A percentile compares a stretch with the other conserved stretches of the same genome.
These are phyloP conservation scores for Eremothecium gossypii DNA, from an alignment of 1,139 yeast species.

Conservation along the genomic window DNA sequence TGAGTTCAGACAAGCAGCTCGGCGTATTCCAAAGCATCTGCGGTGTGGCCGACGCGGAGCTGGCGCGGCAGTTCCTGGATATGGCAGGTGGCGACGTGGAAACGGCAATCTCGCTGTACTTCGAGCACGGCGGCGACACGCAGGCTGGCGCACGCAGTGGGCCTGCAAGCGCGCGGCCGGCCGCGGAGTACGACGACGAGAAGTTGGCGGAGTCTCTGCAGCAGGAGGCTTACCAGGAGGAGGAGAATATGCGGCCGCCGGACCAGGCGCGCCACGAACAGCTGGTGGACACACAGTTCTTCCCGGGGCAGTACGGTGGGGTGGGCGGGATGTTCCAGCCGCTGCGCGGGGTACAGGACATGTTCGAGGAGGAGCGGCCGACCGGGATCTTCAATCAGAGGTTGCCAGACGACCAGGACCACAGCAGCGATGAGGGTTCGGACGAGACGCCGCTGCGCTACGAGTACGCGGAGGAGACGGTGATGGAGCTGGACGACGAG, in stretches of 20 bases:
- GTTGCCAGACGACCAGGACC: conserved; percentile 22
- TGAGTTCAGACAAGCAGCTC: conserved; percentile 40
- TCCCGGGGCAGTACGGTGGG: conserved; percentile 32
- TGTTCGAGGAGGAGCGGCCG: conserved; percentile 36
- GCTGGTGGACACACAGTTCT: conserved; percentile 39
- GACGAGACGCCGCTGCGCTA: conserved; percentile 21
- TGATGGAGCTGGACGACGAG: conserved; percentile 29
- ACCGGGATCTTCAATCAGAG: conserved; percentile 46
- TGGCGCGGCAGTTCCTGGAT: conserved; percentile 72
- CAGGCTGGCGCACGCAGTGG: conserved; percentile 11
- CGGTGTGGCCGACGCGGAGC: conserved; percentile 54
- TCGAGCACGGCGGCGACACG: conserved; percentile 54
- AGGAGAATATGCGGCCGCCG: conserved; percentile 64
- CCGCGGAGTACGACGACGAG: conserved; percentile 36
- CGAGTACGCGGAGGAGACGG: conserved; percentile 29
- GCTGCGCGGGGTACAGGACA: conserved; percentile 21
- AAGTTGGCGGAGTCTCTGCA: conserved; percentile 58
- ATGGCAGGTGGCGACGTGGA: conserved; percentile 75
- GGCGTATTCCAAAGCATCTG: conserved; percentile 82
- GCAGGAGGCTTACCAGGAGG: conserved; percentile 48
- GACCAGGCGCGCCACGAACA: conserved; percentile 78
- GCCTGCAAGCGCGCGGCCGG: conserved; percentile 3
- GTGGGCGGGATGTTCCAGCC: conserved; percentile 31
- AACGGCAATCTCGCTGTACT: conserved; percentile 73
- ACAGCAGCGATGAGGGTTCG: conserved; percentile 15